Conservation (phyloP, 2,329 filamentous ascomycete genomes). For the Penicillium palitans region DNA sequence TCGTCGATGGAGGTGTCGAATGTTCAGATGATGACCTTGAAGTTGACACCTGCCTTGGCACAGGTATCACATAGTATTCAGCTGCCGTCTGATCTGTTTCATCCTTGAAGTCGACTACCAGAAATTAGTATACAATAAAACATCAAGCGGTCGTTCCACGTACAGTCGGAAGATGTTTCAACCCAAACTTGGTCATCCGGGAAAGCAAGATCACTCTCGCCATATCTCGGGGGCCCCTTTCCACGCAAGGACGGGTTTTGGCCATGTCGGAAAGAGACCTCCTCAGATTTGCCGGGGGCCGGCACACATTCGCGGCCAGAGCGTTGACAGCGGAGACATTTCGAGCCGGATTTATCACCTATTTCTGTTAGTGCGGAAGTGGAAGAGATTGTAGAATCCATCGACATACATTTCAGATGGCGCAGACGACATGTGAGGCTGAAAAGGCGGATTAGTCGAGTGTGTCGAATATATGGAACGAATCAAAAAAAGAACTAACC, state of each 20-base stretch:
- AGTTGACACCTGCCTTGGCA: slow-evolving; percentile 17
- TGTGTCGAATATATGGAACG: background rate
- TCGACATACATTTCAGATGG: slow-evolving; percentile 39
- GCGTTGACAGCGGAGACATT: slow-evolving; percentile 39
- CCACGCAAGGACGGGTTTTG: slow-evolving; percentile 39
- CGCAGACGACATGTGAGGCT: slow-evolving; percentile 42
- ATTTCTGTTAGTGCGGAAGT: background rate
- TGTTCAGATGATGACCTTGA: slow-evolving; percentile 28
- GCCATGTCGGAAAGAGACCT: slow-evolving; percentile 40
- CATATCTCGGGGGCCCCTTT: slow-evolving; percentile 37
- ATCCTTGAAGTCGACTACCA: slow-evolving; percentile 37
- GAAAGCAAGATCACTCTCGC: slow-evolving; percentile 37
- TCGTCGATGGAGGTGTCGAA: slow-evolving; percentile 28
- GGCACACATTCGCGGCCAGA: slow-evolving; percentile 39
- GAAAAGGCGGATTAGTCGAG: slow-evolving; percentile 11
- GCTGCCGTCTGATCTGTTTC: slow-evolving; percentile 39
- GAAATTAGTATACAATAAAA: slow-evolving; percentile 2
- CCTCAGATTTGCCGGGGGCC: slow-evolving; percentile 36
- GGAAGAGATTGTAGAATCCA: background rate
- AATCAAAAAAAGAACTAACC: slow-evolving; percentile 28
- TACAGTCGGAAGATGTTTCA: slow-evolving; percentile 31
- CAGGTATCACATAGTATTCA: slow-evolving; percentile 35
- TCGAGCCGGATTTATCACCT: slow-evolving; percentile 39
- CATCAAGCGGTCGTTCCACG: slow-evolving; percentile 8
- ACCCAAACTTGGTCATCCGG: slow-evolving; percentile 38